Evolutionary conservation across 345 rosid species (phyloP).

Genomic region (Lumnitzera littorea): DNA sequence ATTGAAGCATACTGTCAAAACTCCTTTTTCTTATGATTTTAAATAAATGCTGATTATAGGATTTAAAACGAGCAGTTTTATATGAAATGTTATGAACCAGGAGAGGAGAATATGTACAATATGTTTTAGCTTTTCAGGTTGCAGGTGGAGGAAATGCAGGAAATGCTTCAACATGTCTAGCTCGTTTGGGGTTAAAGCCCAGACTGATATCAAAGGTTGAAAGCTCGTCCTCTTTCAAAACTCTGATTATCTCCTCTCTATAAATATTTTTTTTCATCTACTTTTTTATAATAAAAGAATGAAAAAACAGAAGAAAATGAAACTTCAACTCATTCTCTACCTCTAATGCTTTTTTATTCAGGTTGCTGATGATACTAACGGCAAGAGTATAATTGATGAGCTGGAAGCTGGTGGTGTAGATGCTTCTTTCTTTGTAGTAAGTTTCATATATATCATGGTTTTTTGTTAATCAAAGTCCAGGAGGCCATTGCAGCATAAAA

Average conservation of each 20-base stretch:
- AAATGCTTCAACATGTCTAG: conserved; percentile 56
- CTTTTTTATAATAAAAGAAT: too few relatives aligned
- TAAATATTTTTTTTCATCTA: neutral
- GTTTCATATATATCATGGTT: conserved; percentile 1
- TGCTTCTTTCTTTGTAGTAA: conserved; percentile 59
- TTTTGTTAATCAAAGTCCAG: neutral
- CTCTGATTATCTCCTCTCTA: neutral
- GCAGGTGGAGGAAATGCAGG: conserved; percentile 88
- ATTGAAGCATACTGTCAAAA: too few relatives aligned
- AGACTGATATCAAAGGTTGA: conserved; percentile 61
- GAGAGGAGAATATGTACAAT: too few relatives aligned
- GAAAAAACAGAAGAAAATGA: too few relatives aligned
- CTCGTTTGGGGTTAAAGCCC: conserved; percentile 62
- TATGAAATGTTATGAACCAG: too few relatives aligned
- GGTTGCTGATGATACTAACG: conserved; percentile 58
- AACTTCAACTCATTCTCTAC: neutral
- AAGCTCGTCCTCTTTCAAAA: neutral
- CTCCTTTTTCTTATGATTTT: too few relatives aligned
- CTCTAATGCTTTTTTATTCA: conserved; percentile 4
- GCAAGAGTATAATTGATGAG: conserved; percentile 47
- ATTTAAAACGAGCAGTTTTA: too few relatives aligned
- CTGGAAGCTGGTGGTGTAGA: conserved; percentile 54
- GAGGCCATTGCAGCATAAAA: too few relatives aligned
- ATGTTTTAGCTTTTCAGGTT: conserved; percentile 23
- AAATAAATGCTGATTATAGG: too few relatives aligned